These are phyloP conservation scores for Xylaria telfairii DNA, from an alignment of 495 filamentous ascomycete species.

Conservation along the genomic window DNA sequence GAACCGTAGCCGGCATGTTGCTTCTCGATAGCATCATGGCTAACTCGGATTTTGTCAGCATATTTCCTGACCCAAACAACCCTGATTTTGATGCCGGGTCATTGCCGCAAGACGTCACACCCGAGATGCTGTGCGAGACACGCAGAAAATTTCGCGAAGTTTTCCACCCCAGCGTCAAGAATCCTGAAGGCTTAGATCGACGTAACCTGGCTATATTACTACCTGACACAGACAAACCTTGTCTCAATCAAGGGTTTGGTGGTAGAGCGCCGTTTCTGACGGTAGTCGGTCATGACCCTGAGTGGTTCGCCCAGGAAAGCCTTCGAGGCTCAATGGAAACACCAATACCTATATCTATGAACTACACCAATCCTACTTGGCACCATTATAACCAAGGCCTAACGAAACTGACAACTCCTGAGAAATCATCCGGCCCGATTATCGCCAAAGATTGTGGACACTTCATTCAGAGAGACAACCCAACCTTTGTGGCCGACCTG, in stretches of 20 bases:
- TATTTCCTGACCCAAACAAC: slow-evolving; percentile 66
- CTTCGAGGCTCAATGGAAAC: slow-evolving; percentile 44
- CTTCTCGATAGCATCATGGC: slow-evolving; percentile 69
- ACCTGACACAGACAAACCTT: slow-evolving; percentile 55
- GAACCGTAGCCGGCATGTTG: slow-evolving; percentile 53
- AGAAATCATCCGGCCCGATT: slow-evolving; percentile 52
- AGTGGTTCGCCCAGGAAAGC: slow-evolving; percentile 61
- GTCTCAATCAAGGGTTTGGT: slow-evolving; percentile 44
- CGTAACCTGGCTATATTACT: slow-evolving; percentile 55
- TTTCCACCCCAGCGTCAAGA: slow-evolving; percentile 63
- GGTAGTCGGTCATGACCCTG: slow-evolving; percentile 67
- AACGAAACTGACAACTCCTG: slow-evolving; percentile 48
- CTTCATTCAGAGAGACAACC: slow-evolving; percentile 68
- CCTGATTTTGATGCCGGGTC: slow-evolving; percentile 49
- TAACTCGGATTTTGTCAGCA: slow-evolving; percentile 62
- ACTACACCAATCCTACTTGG: slow-evolving; percentile 63
- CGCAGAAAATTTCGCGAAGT: slow-evolving; percentile 46
- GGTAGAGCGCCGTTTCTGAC: slow-evolving; percentile 53
- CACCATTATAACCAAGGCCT: slow-evolving; percentile 63
- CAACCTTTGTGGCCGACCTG: slow-evolving; percentile 60
- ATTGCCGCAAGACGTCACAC: slow-evolving; percentile 52
- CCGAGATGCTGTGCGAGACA: slow-evolving; percentile 53
- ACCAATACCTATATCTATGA: slow-evolving; percentile 52
- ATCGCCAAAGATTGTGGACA: slow-evolving; percentile 63
- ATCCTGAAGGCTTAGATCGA: slow-evolving; percentile 62